Evolutionary conservation across 1,284 basidiomycete species (phyloP).

Genomic region (Pascua sp.): DNA sequence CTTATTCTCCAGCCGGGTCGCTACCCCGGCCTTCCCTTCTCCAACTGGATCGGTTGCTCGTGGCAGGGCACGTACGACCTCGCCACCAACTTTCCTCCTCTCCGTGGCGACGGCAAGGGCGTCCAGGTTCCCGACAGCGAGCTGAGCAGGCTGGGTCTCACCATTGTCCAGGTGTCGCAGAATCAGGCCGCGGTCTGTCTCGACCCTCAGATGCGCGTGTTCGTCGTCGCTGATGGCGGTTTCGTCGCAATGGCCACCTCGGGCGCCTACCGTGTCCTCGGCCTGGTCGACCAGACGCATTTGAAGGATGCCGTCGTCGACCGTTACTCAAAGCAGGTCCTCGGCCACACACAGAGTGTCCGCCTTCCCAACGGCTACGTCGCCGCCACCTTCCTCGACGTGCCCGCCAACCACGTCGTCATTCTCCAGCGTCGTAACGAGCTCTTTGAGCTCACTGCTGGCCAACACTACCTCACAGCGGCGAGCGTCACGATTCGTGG

Average conservation of each 20-base stretch:
- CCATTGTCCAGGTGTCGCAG: conserved; percentile 17
- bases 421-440: conserved; percentile 18
- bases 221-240: conserved; percentile 14
- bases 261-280: conserved; percentile 15
- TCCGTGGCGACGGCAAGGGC: neutral
- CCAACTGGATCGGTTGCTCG: conserved; percentile 16
- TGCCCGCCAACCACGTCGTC: conserved; percentile 16
- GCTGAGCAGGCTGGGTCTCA: conserved; percentile 13
- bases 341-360: conserved; percentile 13
- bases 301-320: conserved; percentile 7
- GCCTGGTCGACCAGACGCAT: conserved; percentile 18
- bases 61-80: conserved; percentile 13
- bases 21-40: conserved; percentile 12
- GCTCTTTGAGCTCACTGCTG: conserved; percentile 11
- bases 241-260: conserved; percentile 18
- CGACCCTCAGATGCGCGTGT: conserved; percentile 17
- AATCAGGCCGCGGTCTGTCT: conserved; percentile 19
- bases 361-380: conserved; percentile 11
- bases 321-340: conserved; percentile 6
- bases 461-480: conserved; percentile 17
- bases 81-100: conserved; percentile 15
- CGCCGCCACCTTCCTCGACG: conserved; percentile 17
- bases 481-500: conserved; percentile 9
- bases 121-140: conserved; percentile 5
- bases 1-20: conserved; percentile 15